phyloP scores from a whole-genome alignment of 2,329 filamentous ascomycete species.

The Bretziella fagacearum region DNA sequence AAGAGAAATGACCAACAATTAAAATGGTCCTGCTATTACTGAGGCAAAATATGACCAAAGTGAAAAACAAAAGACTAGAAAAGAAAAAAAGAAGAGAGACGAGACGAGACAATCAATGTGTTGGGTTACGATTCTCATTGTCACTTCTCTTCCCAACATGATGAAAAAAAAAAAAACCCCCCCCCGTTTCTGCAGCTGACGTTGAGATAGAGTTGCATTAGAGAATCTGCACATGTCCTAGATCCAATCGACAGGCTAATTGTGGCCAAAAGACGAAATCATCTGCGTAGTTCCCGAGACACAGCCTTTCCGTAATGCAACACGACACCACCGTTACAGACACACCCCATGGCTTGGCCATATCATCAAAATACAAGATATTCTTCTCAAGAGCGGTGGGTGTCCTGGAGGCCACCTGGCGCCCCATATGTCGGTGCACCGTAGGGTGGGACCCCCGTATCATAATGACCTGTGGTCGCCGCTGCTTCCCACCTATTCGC shows the following conservation, averaged over 20 bases:
- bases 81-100: background rate
- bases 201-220: too few relatives aligned
- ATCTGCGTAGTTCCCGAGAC: background rate
- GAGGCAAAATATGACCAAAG: background rate
- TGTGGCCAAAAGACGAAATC: slow-evolving; percentile 4
- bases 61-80: background rate
- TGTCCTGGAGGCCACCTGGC: slow-evolving; percentile 17
- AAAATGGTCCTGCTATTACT: too few relatives aligned
- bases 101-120: background rate
- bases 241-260: too few relatives aligned
- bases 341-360: too few relatives aligned
- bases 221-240: too few relatives aligned
- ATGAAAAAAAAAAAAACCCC: background rate
- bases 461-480: slow-evolving; percentile 21
- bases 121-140: background rate
- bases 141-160: too few relatives aligned
- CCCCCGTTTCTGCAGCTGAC: too few relatives aligned
- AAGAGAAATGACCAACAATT: background rate
- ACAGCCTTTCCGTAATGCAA: background rate
- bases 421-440: slow-evolving; percentile 26
- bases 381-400: background rate
- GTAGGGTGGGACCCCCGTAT: slow-evolving; percentile 25
- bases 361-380: too few relatives aligned
- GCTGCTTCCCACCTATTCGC: slow-evolving; percentile 24
- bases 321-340: background rate